These are phyloP conservation scores for Colletotrichum abscissum DNA, from an alignment of 2,329 filamentous ascomycete species.

Conservation along the genomic window DNA sequence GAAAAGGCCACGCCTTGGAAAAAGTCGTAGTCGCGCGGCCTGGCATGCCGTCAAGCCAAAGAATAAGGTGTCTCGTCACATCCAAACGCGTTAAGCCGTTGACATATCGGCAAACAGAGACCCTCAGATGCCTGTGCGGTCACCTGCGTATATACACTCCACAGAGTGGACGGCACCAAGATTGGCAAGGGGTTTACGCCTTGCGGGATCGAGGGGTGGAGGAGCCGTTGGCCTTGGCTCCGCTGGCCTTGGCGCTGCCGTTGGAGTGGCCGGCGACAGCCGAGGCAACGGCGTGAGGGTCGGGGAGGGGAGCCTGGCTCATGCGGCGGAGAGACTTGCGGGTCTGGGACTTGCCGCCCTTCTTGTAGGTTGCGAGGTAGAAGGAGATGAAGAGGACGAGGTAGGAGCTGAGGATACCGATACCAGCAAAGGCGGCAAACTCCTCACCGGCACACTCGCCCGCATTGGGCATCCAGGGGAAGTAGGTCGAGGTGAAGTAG, in stretches of 20 bases:
- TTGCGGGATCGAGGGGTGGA: slow-evolving; percentile 75
- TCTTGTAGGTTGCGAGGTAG: slow-evolving; percentile 97
- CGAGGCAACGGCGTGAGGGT: slow-evolving; percentile 78
- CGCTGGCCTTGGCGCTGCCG: slow-evolving; percentile 64
- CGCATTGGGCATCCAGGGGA: slow-evolving; percentile 82
- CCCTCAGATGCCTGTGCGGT: background rate
- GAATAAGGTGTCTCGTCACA: slow-evolving; percentile 13
- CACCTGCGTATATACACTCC: slow-evolving; percentile 34
- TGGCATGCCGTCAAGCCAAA: slow-evolving; percentile 15
- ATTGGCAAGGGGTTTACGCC: slow-evolving; percentile 59
- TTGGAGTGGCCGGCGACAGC: slow-evolving; percentile 63
- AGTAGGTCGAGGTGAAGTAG: slow-evolving; percentile 95
- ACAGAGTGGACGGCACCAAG: slow-evolving; percentile 19
- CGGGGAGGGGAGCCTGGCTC: slow-evolving; percentile 77
- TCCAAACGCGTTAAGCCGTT: slow-evolving; percentile 27
- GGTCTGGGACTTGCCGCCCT: slow-evolving; percentile 81
- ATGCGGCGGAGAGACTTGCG: slow-evolving; percentile 80
- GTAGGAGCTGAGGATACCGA: slow-evolving; percentile 93
- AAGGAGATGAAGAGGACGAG: slow-evolving; percentile 98
- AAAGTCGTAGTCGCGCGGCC: slow-evolving; percentile 11
- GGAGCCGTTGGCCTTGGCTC: slow-evolving; percentile 67
- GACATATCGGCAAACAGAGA: slow-evolving; percentile 18
- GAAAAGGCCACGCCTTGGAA: slow-evolving; percentile 18
- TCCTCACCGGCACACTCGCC: slow-evolving; percentile 95
- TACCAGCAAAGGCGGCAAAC: slow-evolving; percentile 93